Evolutionary conservation across 2,329 filamentous ascomycete species (phyloP).

Genomic region (Epichloe brachyelytri): DNA sequence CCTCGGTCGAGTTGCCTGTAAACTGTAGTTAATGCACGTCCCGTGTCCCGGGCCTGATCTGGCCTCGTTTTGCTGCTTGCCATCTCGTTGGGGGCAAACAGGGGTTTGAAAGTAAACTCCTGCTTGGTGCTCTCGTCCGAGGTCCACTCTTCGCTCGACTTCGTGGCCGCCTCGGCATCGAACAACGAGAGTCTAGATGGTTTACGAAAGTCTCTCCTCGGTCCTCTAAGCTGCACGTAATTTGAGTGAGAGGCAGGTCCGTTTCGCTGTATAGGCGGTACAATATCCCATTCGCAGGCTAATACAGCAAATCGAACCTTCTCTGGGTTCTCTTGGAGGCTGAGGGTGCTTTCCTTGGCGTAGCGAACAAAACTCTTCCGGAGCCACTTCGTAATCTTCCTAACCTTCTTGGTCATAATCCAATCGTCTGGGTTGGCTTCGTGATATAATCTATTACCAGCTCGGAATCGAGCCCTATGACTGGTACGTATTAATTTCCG

Average conservation of each 20-base stretch:
- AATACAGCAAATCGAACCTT: conserved; percentile 28
- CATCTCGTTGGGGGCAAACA: background rate
- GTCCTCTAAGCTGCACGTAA: background rate
- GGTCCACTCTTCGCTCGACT: background rate
- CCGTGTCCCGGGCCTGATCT: background rate
- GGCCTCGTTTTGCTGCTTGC: background rate
- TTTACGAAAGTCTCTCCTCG: background rate
- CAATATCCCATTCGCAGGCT: conserved; percentile 27
- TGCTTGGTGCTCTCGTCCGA: background rate
- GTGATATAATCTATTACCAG: conserved; percentile 14
- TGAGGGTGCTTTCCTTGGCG: conserved; percentile 20
- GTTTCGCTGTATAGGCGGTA: background rate
- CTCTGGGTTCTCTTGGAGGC: conserved; percentile 19
- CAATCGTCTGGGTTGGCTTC: conserved; percentile 22
- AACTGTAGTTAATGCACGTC: background rate
- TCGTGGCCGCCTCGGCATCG: background rate
- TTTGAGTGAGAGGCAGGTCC: background rate
- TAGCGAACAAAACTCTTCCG: conserved; percentile 24
- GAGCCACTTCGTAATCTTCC: conserved; percentile 26
- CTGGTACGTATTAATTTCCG: background rate
- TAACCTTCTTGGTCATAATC: conserved; percentile 22
- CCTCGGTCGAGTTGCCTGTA: conserved; percentile 1
- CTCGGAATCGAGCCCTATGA: conserved; percentile 3
- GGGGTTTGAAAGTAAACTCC: background rate
- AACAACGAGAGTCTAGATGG: background rate